Percentiles rank a stretch among this genome's conserved stretches.
phyloP scores from a whole-genome alignment of 2,329 filamentous ascomycete species.

The Colletotrichum tanaceti region DNA sequence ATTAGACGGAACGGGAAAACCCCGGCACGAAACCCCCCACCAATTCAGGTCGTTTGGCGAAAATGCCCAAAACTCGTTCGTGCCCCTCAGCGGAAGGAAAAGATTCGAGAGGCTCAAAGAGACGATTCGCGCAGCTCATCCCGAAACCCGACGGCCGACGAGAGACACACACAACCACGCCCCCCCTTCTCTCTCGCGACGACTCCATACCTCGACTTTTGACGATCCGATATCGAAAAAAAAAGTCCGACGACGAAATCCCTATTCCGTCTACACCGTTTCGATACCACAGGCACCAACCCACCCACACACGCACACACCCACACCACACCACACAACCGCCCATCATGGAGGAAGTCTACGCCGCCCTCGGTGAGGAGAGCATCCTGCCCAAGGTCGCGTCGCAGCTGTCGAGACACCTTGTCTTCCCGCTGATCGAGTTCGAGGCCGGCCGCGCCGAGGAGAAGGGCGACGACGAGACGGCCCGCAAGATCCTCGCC shows the following conservation, averaged over 20 bases:
- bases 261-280: too few relatives aligned
- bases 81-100: conserved; percentile 40
- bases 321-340: neutral
- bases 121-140: conserved; percentile 31
- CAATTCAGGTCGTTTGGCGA: conserved; percentile 40
- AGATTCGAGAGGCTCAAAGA: conserved; percentile 29
- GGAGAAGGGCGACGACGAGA: conserved; percentile 71
- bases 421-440: conserved; percentile 96
- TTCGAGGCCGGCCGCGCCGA: conserved; percentile 87
- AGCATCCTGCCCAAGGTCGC: conserved; percentile 88
- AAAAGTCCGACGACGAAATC: neutral
- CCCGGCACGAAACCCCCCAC: conserved; percentile 41
- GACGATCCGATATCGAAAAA: conserved; percentile 43
- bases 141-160: conserved; percentile 26
- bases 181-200: conserved; percentile 17
- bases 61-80: conserved; percentile 43
- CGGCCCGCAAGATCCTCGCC: conserved; percentile 78
- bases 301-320: conserved; percentile 12
- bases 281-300: neutral
- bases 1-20: conserved; percentile 39
- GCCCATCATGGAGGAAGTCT: conserved; percentile 42
- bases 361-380: conserved; percentile 41
- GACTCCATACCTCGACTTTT: conserved; percentile 18
- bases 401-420: conserved; percentile 91
- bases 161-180: neutral